Evolutionary conservation across 257 asterid species (phyloP), one percentile per base, ranked within the genome.

Genomic region (Solanum microdontum): DNA sequence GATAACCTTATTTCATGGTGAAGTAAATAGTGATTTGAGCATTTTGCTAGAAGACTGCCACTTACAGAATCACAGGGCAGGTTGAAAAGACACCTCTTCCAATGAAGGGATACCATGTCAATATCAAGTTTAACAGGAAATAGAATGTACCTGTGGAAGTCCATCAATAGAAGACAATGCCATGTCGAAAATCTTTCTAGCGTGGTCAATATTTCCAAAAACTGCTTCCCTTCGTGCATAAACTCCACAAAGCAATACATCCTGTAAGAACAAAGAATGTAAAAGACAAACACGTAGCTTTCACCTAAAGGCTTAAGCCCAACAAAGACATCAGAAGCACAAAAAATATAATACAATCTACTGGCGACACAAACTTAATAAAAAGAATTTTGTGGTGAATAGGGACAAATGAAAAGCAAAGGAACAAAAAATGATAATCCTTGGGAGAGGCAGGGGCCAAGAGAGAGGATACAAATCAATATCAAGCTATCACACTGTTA

Each of bases 111-210:
- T 10, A 82, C 40, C 43, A 48, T 51, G 6, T 13, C 19, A 82
- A 82, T 30, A 79, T 43, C 84, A 17, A 17, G 85, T 82, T 17
- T 8, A 30, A 28, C 87, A 84, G 75, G 69, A 88, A 83, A 86
- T 69, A 62, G 85, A 75, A 58, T 87, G 85, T 93, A 95, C 99
- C 99, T 64, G 86, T 66, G 98, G 95, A 90, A 93, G 97, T 87
- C 97, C 99, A 83, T 94, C 98, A 55, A 93, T 88, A 76, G 99
- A 97, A 77, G 91, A 92, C 90, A 97, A 90, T 86, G 99, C 98
- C 99, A 96, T 95, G 95, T 96, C 99, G 86, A 97, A 97, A 87
- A 97, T 94, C 91, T 94, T 97, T 85, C 99, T 92, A 43, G 99
- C 94, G 89, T 92, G 95, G 84, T 95, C 98, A 87, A 96, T 93